Conservation (phyloP, 768 basidiomycete species). For the Leccinum truebloodii region DNA sequence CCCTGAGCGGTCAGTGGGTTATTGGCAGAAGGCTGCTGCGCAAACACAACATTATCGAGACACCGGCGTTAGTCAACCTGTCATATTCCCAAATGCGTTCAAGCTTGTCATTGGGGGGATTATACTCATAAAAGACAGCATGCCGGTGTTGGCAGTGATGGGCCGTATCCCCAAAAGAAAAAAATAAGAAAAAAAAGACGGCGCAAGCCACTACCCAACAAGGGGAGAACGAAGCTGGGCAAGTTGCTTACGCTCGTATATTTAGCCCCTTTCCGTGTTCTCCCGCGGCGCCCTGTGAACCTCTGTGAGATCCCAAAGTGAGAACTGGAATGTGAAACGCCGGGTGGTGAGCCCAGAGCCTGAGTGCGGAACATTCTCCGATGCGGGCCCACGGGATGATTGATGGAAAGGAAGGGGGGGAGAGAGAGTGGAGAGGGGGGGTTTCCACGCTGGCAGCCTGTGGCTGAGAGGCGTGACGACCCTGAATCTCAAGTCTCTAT, state of each 20-base stretch:
- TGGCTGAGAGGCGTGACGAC: constrained; percentile 22
- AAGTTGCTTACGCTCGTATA: constrained; percentile 10
- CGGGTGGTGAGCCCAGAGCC: background rate
- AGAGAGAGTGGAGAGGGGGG: constrained; percentile 1
- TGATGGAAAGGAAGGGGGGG: background rate
- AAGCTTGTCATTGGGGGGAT: background rate
- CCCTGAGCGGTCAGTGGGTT: constrained; percentile 3
- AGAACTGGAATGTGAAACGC: constrained; percentile 11
- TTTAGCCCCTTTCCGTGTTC: constrained; percentile 10
- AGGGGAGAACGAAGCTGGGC: background rate
- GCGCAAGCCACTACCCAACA: background rate
- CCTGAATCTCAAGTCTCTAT: constrained; percentile 20
- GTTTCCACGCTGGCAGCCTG: constrained; percentile 20
- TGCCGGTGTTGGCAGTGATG: constrained; percentile 11
- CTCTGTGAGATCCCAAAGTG: background rate
- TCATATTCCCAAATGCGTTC: background rate
- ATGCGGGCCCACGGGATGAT: constrained; percentile 4
- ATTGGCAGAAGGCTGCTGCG: constrained; percentile 20
- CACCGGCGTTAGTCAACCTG: constrained; percentile 7
- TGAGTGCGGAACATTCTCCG: constrained; percentile 15
- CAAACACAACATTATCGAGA: constrained; percentile 9
- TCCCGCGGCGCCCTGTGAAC: constrained; percentile 3
- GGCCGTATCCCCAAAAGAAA: background rate
- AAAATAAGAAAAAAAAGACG: background rate
- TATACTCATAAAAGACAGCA: constrained; percentile 10